phyloP scores from a whole-genome alignment of 2,329 filamentous ascomycete genomes.

The Fusarium sp. region DNA sequence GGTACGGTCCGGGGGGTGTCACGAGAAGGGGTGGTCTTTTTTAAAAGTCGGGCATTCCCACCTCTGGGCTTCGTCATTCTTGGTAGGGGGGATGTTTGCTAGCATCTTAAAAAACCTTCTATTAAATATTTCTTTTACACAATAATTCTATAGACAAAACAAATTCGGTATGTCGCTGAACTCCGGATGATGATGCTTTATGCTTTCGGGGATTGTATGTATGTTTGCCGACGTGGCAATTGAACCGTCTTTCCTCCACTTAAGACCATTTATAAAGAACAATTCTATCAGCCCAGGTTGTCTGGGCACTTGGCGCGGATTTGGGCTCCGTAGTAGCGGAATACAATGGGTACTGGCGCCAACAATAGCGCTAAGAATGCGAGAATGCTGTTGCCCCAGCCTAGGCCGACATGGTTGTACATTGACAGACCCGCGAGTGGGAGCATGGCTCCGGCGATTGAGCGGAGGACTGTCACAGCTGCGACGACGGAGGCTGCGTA shows the following conservation, averaged over 20 bases:
- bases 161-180: background rate
- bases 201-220: background rate
- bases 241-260: background rate
- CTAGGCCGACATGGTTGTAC: conserved; percentile 57
- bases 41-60: background rate
- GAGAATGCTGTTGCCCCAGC: conserved; percentile 58
- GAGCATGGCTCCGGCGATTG: conserved; percentile 74
- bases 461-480: conserved; percentile 51
- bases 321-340: conserved; percentile 36
- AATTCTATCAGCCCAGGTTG: conserved; percentile 25
- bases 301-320: conserved; percentile 39
- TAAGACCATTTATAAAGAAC: background rate
- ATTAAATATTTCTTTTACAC: background rate
- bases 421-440: conserved; percentile 66
- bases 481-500: conserved; percentile 49
- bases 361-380: conserved; percentile 57
- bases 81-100: background rate
- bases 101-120: background rate
- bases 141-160: conserved; percentile 2
- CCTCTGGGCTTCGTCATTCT: too few species aligned
- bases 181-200: background rate
- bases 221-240: background rate
- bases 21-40: background rate
- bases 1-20: background rate
- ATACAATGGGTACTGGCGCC: conserved; percentile 38